A percentile compares a stretch with the other conserved stretches of the same genome.
These are phyloP conservation scores for Phytophthora citrophthora DNA, from an alignment of 352 stramenopile genomes.

Conservation along the genomic window DNA sequence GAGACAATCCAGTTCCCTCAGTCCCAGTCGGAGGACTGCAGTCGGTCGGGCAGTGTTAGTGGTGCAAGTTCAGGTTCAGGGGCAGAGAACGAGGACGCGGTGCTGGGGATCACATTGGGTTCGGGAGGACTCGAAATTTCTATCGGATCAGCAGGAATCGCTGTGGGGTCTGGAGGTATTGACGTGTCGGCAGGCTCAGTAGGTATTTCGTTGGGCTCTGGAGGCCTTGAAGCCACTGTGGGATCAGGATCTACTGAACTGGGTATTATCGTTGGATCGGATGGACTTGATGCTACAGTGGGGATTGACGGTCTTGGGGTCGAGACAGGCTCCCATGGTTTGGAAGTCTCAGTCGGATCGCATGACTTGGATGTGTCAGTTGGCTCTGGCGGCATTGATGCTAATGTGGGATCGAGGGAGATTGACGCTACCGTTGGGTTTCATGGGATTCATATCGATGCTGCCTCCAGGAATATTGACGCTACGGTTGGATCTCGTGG, in stretches of 20 bases:
- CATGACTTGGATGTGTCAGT: constrained; percentile 14
- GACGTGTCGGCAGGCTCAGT: constrained; percentile 8
- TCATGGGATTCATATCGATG: constrained; percentile 9
- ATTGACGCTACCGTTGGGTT: constrained; percentile 8
- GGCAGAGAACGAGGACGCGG: constrained; percentile 12
- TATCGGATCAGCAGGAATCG: constrained; percentile 9
- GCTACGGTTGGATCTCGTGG: constrained; percentile 13
- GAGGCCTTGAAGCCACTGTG: constrained; percentile 12
- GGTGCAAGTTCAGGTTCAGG: constrained; percentile 12
- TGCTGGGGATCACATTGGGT: constrained; percentile 17
- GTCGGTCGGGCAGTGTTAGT: constrained; percentile 17
- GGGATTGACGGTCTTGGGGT: constrained; percentile 5
- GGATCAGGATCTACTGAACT: constrained; percentile 21
- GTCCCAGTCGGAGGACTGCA: constrained; percentile 24
- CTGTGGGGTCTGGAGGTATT: constrained; percentile 1
- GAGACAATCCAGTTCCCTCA: constrained; percentile 25
- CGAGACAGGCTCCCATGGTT: constrained; percentile 5
- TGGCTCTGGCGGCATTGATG: constrained; percentile 14
- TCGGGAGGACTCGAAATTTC: constrained; percentile 17
- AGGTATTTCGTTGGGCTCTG: constrained; percentile 10
- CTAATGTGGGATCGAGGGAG: constrained; percentile 9
- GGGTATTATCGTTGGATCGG: constrained; percentile 18
- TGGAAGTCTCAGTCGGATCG: constrained; percentile 15
- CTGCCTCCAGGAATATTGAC: constrained; percentile 13
- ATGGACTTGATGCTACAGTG: constrained; percentile 11